Conservation (phyloP, 345 rosid genomes). For the Salix arbutifolia region DNA sequence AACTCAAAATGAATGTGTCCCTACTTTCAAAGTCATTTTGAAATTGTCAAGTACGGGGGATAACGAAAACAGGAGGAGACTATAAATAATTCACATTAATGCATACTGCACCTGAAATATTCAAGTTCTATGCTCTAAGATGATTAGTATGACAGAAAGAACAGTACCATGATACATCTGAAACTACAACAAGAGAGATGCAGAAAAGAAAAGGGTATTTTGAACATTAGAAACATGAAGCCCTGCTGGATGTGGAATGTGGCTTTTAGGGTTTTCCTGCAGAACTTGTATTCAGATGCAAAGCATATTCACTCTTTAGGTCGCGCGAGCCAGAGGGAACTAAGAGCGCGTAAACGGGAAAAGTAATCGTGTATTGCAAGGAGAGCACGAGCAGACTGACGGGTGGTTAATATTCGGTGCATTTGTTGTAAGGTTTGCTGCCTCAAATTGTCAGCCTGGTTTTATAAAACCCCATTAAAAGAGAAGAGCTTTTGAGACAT, state of each 20-base stretch:
- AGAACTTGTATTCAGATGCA: conserved; percentile 8
- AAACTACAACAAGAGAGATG: not conserved
- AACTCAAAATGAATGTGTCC: not conserved
- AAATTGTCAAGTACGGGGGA: not conserved
- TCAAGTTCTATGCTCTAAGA: conserved; percentile 5
- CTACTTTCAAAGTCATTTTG: not conserved
- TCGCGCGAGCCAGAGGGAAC: conserved; percentile 96
- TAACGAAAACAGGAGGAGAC: not conserved
- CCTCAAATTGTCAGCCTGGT: conserved; percentile 93
- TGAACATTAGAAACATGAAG: conserved; percentile 10
- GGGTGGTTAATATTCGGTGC: conserved; percentile 80
- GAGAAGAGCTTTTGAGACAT: not conserved
- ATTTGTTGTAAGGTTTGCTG: conserved; percentile 92
- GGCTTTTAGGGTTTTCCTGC: conserved; percentile 5
- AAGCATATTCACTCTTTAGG: conserved; percentile 64
- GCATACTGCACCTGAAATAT: not conserved
- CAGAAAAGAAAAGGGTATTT: not conserved
- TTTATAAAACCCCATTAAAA: not conserved
- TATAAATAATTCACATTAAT: conserved; percentile 10
- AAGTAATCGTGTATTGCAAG: conserved; percentile 90
- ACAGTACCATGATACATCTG: conserved; percentile 5
- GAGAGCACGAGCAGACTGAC: conserved; percentile 95
- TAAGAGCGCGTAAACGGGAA: conserved; percentile 86
- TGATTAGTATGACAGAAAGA: not conserved
- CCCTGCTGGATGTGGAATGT: not conserved